Evolutionary conservation across 352 stramenopile genomes (phyloP).

Genomic region (Phytopythium helicoides): DNA sequence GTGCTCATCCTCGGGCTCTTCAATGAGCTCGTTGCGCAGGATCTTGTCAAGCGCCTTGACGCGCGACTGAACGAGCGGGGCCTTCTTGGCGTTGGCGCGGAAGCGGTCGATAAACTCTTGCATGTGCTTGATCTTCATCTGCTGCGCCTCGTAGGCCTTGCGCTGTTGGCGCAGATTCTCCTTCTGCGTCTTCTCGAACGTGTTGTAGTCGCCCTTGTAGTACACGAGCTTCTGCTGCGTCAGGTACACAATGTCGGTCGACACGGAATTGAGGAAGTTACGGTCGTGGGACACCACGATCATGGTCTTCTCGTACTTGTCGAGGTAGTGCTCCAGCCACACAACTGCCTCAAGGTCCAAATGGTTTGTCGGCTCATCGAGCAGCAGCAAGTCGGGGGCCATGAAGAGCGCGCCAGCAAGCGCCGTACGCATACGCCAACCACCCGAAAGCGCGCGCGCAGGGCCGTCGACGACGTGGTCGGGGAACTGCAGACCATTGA

Average conservation of each 20-base stretch:
- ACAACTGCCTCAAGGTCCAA: slow-evolving; percentile 91
- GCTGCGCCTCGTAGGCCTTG: slow-evolving; percentile 85
- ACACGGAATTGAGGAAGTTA: slow-evolving; percentile 96
- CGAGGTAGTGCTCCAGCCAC: slow-evolving; percentile 91
- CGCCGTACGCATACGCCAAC: slow-evolving; percentile 93
- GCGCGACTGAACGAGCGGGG: slow-evolving; percentile 94
- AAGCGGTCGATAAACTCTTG: slow-evolving; percentile 98
- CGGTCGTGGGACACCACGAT: slow-evolving; percentile 96
- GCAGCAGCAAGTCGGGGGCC: slow-evolving; percentile 92
- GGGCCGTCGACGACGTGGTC: slow-evolving; percentile 89
- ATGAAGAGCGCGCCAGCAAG: slow-evolving; percentile 95
- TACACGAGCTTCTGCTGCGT: slow-evolving; percentile 90
- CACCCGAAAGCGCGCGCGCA: slow-evolving; percentile 91
- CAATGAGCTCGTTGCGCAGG: slow-evolving; percentile 84
- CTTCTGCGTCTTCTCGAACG: slow-evolving; percentile 92
- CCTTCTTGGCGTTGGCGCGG: slow-evolving; percentile 94
- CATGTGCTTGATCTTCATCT: slow-evolving; percentile 94
- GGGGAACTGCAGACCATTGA: slow-evolving; percentile 94
- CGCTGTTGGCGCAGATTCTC: slow-evolving; percentile 94
- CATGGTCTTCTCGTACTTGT: slow-evolving; percentile 92
- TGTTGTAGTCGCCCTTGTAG: slow-evolving; percentile 96
- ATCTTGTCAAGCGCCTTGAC: slow-evolving; percentile 94
- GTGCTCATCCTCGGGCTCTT: slow-evolving; percentile 92
- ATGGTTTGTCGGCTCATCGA: slow-evolving; percentile 94
- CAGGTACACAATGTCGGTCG: slow-evolving; percentile 95